Evolutionary conservation across 208 protist genomes (phyloP), one percentile per base, ranked within the genome.

Genomic region (Acanthamoeba royreba): DNA sequence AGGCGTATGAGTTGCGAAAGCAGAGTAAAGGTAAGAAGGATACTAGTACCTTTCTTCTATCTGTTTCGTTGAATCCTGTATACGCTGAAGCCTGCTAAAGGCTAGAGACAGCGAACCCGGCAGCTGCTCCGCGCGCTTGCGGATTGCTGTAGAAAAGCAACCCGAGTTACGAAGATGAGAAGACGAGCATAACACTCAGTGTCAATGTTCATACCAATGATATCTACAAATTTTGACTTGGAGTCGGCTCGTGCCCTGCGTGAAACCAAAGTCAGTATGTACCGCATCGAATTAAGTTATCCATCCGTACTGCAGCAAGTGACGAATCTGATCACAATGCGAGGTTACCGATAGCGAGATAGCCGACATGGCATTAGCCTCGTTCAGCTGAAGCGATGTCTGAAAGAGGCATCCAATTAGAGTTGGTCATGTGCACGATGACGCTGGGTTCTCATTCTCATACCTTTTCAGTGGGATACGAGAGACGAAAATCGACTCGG

Each of bases 321-420:
- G 77, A 11, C 46, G 77, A 5, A 86, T 19, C 45, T 86, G 77
- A 22, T 86, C 77, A 15, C 45, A 58, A 33, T 86, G 77, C 40
- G 77, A 86, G 9, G 77, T 28, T n/a, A 86, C 31, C 17, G 77
- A 86, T 1, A 86, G 77, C 22, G n/a, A 25, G 15, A 58, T 86
- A 33, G 40, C 40, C 17, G 77, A 86, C 77, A 86, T 46, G 40
- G 77, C 31, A 22, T 86, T 86, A 43, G 46, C 77, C n/a, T 86
- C 77, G 46, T 86, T 86, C 45, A 86, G 25, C 77, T 86, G 77
- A 31, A 86, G 46, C 77, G 77, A 86, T 25, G 77, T 86, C 77
- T 22, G 3, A 35, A n/a, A 42, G 4, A 79, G 0, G 35, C 38
- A n/a, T 3, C 38, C n/a, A 17, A n/a, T 79, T 13, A n/a, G 31